Percentiles rank a stretch among this genome's conserved stretches.
Evolutionary conservation across 805 yeast genomes (phyloP).

Genomic region (Tetrapisispora pingtungensis): DNA sequence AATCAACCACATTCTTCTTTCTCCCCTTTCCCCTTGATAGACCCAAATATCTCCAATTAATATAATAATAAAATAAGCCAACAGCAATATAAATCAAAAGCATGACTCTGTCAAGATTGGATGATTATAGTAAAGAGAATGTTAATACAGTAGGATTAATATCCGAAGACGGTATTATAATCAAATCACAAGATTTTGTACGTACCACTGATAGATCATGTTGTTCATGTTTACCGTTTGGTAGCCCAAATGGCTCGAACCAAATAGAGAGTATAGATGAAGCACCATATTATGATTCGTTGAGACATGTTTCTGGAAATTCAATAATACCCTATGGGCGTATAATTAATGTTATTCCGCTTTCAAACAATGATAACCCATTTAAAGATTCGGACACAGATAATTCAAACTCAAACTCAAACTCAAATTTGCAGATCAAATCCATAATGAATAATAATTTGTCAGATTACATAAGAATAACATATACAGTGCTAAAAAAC

Average conservation of each 20-base stretch:
- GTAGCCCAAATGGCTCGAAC: neutral
- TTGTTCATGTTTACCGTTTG: slow-evolving; percentile 5
- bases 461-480: neutral
- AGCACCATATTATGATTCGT: neutral
- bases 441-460: neutral
- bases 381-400: neutral
- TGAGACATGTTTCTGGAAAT: slow-evolving; percentile 7
- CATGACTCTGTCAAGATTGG: neutral
- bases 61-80: no score
- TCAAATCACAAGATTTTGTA: slow-evolving; percentile 21
- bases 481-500: neutral
- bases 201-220: slow-evolving; percentile 3
- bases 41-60: no score
- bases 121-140: neutral
- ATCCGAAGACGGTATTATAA: slow-evolving; percentile 21
- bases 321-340: slow-evolving; percentile 27
- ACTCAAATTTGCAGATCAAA: no score
- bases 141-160: neutral
- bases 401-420: no score
- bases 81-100: no score
- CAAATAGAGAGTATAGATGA: neutral
- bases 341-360: slow-evolving; percentile 16
- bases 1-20: no score
- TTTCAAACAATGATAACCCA: neutral
- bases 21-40: no score